Evolutionary conservation across 208 protist genomes (phyloP), one percentile per base, ranked within the genome.

Genomic region (Trypanosoma mega): DNA sequence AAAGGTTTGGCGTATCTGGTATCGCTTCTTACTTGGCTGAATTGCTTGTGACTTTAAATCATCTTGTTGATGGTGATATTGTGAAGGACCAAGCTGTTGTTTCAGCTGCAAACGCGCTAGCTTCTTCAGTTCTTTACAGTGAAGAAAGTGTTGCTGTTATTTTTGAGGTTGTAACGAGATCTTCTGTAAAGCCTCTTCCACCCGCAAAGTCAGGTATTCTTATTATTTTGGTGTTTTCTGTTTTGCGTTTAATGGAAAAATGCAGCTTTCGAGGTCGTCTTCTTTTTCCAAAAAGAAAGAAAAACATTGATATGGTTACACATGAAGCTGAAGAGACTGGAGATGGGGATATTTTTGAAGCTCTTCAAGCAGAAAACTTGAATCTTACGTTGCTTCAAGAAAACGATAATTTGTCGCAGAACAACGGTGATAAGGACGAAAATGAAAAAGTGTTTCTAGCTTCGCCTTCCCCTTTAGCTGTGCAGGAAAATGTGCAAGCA

Each of bases 201-300:
- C 58, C 84, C 20, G 27, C 21, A 24, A 77, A 79, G 23, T 59
- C 78, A 41, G 71, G 88, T 31, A 63, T 76, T 16, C 60, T 83
- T 29, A 80, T 78, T 16, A 62, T 91, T 21, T 80, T 94, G 44
- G 78, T 79, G 4, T 86, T 76, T 41, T 77, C 85, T n/a, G 78
- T 90, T 3, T 83, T 94, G 62, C 76, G 82, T 45, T 66, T 94
- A 30, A 89, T 94, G 75, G 88, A 94, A 36, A 82, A 84, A 51
- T 94, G 85, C 68, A 91, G 85, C 56, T 94, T 85, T 71, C 69
- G 84, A 36, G 88, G 88, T 14, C 76, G 52, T 47, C 50, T 94
- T 2, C 58, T 91, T 0, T 77, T 94, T 29, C 80, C 85, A 56
- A 63, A 57, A 2, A 68, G 62, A 30, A 84, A 66, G 44, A 47